Evolutionary conservation across 1,139 yeast genomes (phyloP).

Genomic region (Pichia sp.): DNA sequence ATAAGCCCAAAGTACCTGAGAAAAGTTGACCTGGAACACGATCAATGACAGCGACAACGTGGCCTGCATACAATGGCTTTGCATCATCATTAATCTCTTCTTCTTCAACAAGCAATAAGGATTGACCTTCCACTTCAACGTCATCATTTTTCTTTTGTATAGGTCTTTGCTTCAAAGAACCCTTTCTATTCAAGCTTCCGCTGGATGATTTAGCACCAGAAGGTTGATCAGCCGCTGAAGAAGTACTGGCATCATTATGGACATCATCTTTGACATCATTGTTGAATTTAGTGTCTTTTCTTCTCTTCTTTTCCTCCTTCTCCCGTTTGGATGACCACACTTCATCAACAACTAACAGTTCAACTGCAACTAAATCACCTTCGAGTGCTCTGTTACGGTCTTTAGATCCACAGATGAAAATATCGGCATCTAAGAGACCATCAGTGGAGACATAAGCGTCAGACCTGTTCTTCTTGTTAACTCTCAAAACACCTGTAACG

Average conservation of each 20-base stretch:
- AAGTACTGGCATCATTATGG: slow-evolving; percentile 62
- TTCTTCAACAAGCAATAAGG: slow-evolving; percentile 83
- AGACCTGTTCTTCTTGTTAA: slow-evolving; percentile 89
- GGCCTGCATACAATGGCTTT: slow-evolving; percentile 95
- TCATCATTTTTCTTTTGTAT: slow-evolving; percentile 98
- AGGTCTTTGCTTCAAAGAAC: slow-evolving; percentile 91
- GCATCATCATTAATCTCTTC: slow-evolving; percentile 91
- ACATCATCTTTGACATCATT: slow-evolving; percentile 50
- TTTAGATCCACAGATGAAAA: slow-evolving; percentile 97
- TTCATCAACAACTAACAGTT: slow-evolving; percentile 87
- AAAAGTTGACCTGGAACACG: slow-evolving; percentile 96
- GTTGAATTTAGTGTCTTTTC: slow-evolving; percentile 53
- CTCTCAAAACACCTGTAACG: slow-evolving; percentile 89
- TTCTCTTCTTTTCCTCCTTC: slow-evolving; percentile 93
- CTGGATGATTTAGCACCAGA: slow-evolving; percentile 15
- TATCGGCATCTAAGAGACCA: slow-evolving; percentile 91
- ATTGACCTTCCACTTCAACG: slow-evolving; percentile 97
- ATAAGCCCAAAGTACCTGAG: slow-evolving; percentile 85
- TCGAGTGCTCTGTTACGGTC: slow-evolving; percentile 97
- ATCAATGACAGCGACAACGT: slow-evolving; percentile 95
- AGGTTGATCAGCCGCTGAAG: slow-evolving; percentile 14
- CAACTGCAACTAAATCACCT: slow-evolving; percentile 95
- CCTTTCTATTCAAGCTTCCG: slow-evolving; percentile 59
- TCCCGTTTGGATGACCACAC: slow-evolving; percentile 97
- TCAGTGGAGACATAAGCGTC: slow-evolving; percentile 98